phyloP scores from a whole-genome alignment of 345 rosid species.

The Boechera divaricarpa region DNA sequence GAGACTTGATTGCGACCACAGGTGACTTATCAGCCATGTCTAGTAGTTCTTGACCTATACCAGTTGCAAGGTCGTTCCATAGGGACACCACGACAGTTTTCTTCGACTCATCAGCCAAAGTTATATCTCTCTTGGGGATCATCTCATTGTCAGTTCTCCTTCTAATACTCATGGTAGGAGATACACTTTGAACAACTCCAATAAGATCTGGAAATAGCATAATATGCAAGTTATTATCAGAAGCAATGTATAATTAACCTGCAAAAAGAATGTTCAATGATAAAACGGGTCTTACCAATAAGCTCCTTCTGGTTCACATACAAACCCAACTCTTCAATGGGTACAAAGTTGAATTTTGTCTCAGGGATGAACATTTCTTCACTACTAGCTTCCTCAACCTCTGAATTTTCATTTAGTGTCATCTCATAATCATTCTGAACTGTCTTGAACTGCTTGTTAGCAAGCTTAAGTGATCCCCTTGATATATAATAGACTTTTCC shows the following conservation, averaged over 20 bases:
- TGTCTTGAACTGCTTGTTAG: slow-evolving; percentile 88
- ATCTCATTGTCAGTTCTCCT: slow-evolving; percentile 80
- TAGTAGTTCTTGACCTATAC: slow-evolving; percentile 73
- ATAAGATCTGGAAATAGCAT: slow-evolving; percentile 59
- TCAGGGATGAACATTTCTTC: slow-evolving; percentile 79
- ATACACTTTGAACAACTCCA: slow-evolving; percentile 90
- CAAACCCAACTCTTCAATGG: slow-evolving; percentile 79
- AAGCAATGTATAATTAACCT: background rate
- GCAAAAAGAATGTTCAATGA: background rate
- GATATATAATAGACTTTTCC: slow-evolving; percentile 93
- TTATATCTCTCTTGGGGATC: slow-evolving; percentile 81
- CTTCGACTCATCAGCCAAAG: slow-evolving; percentile 84
- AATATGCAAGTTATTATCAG: background rate
- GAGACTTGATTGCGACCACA: slow-evolving; percentile 77
- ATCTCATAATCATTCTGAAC: slow-evolving; percentile 94
- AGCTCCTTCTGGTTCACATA: slow-evolving; percentile 73
- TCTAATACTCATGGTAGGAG: slow-evolving; percentile 74
- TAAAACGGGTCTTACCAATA: slow-evolving; percentile 60
- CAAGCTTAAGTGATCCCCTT: slow-evolving; percentile 77
- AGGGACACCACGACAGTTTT: slow-evolving; percentile 83
- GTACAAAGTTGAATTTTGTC: slow-evolving; percentile 78
- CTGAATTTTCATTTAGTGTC: slow-evolving; percentile 86
- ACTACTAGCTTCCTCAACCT: slow-evolving; percentile 77
- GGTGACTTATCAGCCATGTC: slow-evolving; percentile 73
- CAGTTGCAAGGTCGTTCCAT: slow-evolving; percentile 89